Conservation (phyloP, 1,284 basidiomycete species). For the Golubevia pallescens region DNA sequence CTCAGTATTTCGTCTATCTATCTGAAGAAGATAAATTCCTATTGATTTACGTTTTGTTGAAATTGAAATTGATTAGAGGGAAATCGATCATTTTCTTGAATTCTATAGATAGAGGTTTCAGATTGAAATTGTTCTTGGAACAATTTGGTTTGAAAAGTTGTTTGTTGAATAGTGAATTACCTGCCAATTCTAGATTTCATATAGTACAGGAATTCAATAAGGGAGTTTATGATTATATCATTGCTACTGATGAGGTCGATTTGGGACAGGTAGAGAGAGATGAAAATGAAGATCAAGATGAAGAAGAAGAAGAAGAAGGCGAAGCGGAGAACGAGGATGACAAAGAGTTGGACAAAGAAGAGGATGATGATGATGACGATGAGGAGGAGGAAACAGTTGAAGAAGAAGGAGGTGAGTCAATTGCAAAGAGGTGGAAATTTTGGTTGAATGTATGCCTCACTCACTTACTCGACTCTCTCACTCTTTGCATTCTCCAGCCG, state of each 20-base stretch:
- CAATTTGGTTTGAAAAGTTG: constrained; percentile 21
- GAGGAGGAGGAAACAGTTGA: constrained; percentile 3
- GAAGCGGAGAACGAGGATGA: not conserved
- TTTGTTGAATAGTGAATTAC: not conserved
- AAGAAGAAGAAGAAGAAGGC: not conserved
- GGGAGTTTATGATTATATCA: constrained; percentile 5
- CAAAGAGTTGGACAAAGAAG: not conserved
- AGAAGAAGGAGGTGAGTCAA: not conserved
- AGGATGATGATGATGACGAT: not conserved
- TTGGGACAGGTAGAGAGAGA: not conserved
- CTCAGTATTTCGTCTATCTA: constrained; percentile 51
- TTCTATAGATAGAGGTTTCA: constrained; percentile 55
- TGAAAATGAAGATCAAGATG: not conserved
- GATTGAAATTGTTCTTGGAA: constrained; percentile 59
- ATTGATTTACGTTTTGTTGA: constrained; percentile 56
- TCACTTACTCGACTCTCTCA: constrained; percentile 38
- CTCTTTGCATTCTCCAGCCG: constrained; percentile 39
- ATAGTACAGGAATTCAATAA: constrained; percentile 2
- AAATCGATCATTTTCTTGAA: constrained; percentile 62
- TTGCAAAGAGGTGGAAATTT: too few relatives aligned
- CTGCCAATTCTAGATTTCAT: not conserved
- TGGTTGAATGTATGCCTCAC: too few relatives aligned
- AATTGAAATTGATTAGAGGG: constrained; percentile 54
- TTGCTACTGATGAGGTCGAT: constrained; percentile 1
- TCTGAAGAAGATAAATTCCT: constrained; percentile 61